phyloP scores from a whole-genome alignment of 1,284 basidiomycete species.

The Ceratobasidium sp. region DNA sequence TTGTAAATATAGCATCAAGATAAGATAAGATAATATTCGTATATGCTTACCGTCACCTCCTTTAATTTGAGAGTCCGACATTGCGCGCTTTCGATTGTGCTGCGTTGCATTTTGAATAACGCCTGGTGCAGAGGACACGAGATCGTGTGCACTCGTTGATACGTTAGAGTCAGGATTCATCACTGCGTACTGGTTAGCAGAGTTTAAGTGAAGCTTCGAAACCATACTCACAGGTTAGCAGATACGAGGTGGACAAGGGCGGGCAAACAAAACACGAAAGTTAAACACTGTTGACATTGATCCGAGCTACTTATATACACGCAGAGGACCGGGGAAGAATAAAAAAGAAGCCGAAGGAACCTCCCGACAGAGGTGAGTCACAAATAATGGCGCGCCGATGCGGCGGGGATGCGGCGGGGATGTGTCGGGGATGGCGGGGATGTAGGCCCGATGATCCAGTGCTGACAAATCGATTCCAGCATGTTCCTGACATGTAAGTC shows the following conservation, averaged over 20 bases:
- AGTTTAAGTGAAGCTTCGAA: background rate
- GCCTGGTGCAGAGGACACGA: background rate
- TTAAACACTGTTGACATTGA: background rate
- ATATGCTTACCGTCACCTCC: background rate
- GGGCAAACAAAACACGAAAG: background rate
- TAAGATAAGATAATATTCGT: background rate
- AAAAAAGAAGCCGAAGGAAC: constrained; percentile 6
- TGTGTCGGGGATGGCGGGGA: background rate
- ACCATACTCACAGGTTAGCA: background rate
- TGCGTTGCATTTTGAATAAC: background rate
- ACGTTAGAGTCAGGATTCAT: too few relatives aligned
- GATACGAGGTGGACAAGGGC: background rate
- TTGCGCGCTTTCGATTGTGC: constrained; percentile 1
- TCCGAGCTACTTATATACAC: constrained; percentile 17
- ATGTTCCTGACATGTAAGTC: too few relatives aligned
- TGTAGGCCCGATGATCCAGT: background rate
- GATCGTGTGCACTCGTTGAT: too few relatives aligned
- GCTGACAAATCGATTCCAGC: background rate
- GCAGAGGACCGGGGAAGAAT: constrained; percentile 1
- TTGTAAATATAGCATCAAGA: too few relatives aligned
- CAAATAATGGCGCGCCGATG: constrained; percentile 1
- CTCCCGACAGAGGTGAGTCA: constrained; percentile 8
- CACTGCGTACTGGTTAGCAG: too few relatives aligned
- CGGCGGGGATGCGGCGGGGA: background rate
- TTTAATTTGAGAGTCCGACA: background rate